Conservation (phyloP, 192 early-diverging fungal genomes). For the Spizellomyces punctatus region DNA sequence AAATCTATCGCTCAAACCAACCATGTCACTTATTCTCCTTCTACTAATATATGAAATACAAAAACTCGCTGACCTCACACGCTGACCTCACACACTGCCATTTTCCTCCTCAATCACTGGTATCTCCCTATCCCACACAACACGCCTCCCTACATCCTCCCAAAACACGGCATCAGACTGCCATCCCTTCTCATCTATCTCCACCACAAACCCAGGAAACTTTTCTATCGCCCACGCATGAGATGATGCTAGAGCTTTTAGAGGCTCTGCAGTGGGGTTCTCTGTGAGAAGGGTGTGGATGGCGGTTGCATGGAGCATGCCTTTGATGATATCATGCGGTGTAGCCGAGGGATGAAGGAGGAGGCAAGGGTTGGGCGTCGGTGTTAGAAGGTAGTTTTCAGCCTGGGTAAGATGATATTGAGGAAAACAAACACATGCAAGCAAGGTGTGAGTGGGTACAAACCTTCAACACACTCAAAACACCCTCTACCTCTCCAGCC, state of each 20-base stretch:
- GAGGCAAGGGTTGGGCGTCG: constrained; percentile 42
- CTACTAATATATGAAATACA: too few relatives aligned
- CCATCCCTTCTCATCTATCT: constrained; percentile 58
- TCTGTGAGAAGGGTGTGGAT: constrained; percentile 12
- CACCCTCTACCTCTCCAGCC: constrained; percentile 38
- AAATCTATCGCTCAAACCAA: too few relatives aligned
- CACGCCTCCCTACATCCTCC: constrained; percentile 44
- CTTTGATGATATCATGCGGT: constrained; percentile 60
- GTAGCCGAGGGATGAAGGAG: constrained; percentile 54
- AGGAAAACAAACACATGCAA: too few relatives aligned
- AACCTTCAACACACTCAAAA: constrained; percentile 39
- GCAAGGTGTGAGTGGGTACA: too few relatives aligned
- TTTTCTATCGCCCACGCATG: constrained; percentile 51
- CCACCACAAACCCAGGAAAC: constrained; percentile 53
- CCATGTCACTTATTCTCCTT: too few relatives aligned
- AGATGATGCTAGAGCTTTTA: constrained; percentile 14
- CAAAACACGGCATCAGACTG: constrained; percentile 63
- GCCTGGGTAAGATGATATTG: constrained; percentile 29
- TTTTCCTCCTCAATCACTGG: too few relatives aligned
- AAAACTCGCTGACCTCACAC: too few relatives aligned
- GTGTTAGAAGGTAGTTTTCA: constrained; percentile 65
- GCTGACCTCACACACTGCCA: too few relatives aligned
- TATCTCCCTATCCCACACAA: constrained; percentile 22
- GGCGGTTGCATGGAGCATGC: constrained; percentile 55
- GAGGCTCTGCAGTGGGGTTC: constrained; percentile 7